These are phyloP conservation scores for Pleurotus ostreatus DNA, from an alignment of 768 basidiomycete species.

Conservation along the genomic window DNA sequence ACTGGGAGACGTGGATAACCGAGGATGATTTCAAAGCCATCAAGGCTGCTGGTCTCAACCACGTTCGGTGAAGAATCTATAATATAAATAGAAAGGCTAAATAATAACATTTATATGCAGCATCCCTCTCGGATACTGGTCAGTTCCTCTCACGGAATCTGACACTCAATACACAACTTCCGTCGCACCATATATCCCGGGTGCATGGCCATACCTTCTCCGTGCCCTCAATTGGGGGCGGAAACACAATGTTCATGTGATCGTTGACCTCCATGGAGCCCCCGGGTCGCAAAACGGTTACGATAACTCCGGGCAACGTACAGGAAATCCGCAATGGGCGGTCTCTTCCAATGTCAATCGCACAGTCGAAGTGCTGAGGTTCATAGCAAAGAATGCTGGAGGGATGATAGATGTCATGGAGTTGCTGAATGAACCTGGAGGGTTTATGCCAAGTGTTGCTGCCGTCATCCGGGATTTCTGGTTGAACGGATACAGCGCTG, in stretches of 20 bases:
- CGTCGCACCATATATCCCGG: constrained; percentile 51
- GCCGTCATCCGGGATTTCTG: constrained; percentile 41
- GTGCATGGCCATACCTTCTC: constrained; percentile 69
- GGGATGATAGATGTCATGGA: constrained; percentile 62
- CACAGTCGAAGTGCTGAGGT: constrained; percentile 56
- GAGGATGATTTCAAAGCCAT: constrained; percentile 69
- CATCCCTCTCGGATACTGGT: constrained; percentile 75
- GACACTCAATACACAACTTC: constrained; percentile 47
- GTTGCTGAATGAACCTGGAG: constrained; percentile 67
- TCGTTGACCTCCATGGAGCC: constrained; percentile 76
- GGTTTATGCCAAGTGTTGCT: constrained; percentile 38
- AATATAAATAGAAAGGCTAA: background rate
- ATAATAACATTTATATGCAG: constrained; percentile 25
- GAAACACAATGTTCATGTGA: constrained; percentile 57
- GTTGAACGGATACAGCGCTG: constrained; percentile 53
- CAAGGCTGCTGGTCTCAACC: constrained; percentile 61
- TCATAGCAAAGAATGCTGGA: constrained; percentile 48
- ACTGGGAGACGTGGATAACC: constrained; percentile 67
- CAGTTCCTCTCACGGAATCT: constrained; percentile 58
- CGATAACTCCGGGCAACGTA: constrained; percentile 73
- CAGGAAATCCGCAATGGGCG: constrained; percentile 53
- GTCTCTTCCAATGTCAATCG: constrained; percentile 40
- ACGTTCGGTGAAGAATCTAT: constrained; percentile 49
- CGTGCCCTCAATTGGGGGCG: constrained; percentile 63
- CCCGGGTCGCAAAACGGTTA: constrained; percentile 66